Conservation (phyloP, 2,329 filamentous ascomycete genomes). For the Fusarium brachygibbosum region DNA sequence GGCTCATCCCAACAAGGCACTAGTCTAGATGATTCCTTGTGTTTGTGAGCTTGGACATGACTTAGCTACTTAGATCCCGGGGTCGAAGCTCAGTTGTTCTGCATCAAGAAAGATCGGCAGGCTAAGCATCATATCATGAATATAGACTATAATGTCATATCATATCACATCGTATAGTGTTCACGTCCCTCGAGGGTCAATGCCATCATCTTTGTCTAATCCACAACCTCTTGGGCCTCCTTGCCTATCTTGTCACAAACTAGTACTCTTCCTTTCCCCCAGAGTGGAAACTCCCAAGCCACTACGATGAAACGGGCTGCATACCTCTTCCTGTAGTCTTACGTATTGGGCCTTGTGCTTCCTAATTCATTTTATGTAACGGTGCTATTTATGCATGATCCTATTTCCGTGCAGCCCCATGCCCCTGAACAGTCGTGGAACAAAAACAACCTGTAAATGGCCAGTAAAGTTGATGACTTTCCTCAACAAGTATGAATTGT, state of each 20-base stretch:
- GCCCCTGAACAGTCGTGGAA: not conserved
- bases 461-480: not conserved
- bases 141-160: not conserved
- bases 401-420: not conserved
- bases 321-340: slow-evolving; percentile 18
- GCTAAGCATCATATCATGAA: not conserved
- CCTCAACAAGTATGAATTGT: not conserved
- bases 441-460: not conserved
- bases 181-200: not conserved
- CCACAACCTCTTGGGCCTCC: not conserved
- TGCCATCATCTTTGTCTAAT: not conserved
- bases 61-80: too few relatives aligned
- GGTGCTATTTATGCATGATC: slow-evolving; percentile 21
- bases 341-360: not conserved
- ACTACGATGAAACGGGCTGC: slow-evolving; percentile 18
- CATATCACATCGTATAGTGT: slow-evolving; percentile 3
- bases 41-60: not conserved
- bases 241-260: not conserved
- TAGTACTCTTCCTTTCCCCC: not conserved
- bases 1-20: slow-evolving; percentile 2
- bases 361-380: slow-evolving; percentile 16
- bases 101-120: slow-evolving; percentile 6
- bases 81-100: not conserved
- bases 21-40: not conserved
- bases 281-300: not conserved